Percentiles rank a stretch among this genome's conserved stretches.
phyloP scores from a whole-genome alignment of 371 early-diverging fungal species.

The Actinomortierella wolfii region DNA sequence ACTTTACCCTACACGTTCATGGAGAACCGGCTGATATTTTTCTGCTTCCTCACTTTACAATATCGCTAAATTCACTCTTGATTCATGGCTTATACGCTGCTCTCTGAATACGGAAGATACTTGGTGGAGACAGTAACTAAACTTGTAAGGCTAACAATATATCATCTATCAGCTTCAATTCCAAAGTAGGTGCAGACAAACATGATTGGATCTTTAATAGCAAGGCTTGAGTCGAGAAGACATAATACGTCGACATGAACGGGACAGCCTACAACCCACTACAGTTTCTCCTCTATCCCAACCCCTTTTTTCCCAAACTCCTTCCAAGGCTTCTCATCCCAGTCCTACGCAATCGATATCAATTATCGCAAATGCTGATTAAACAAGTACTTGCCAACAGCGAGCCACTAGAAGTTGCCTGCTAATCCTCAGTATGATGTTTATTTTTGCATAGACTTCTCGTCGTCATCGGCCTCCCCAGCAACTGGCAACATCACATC shows the following conservation, averaged over 20 bases:
- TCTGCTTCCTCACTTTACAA: no score
- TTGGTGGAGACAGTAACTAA: no score
- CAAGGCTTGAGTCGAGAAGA: not conserved
- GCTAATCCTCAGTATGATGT: not conserved
- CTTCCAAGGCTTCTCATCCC: no score
- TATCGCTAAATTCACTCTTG: not conserved
- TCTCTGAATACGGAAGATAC: no score
- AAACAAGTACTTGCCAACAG: not conserved
- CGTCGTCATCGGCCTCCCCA: conserved; percentile 30
- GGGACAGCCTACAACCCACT: not conserved
- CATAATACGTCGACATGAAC: no score
- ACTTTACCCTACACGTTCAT: no score
- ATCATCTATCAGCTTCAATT: conserved; percentile 32
- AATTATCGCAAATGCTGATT: not conserved
- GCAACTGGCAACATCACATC: conserved; percentile 33
- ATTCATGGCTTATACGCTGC: not conserved
- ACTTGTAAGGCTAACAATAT: no score
- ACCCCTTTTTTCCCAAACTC: no score
- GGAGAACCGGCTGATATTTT: no score
- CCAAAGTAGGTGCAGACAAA: conserved; percentile 26
- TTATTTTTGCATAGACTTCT: conserved; percentile 18
- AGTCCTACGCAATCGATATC: no score
- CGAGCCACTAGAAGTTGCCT: not conserved
- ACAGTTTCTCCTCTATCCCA: not conserved
- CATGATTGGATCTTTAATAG: not conserved